These are phyloP conservation scores for Calonectria pauciramosa DNA, from an alignment of 2,329 filamentous ascomycete genomes.

Conservation along the genomic window DNA sequence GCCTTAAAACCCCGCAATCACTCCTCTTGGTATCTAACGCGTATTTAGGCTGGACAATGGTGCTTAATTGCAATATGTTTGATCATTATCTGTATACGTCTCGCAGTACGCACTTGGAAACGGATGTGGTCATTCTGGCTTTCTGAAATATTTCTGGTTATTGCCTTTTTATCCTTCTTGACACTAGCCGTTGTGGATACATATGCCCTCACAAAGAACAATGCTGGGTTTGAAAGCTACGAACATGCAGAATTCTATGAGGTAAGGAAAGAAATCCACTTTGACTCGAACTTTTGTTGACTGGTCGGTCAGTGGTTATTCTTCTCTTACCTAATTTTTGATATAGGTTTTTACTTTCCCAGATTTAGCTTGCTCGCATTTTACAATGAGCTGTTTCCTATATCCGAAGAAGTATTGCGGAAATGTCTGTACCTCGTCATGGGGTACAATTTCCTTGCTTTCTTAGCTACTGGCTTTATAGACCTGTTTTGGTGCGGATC, in stretches of 20 bases:
- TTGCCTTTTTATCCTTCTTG: background rate
- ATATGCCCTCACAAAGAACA: background rate
- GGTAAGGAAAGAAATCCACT: background rate
- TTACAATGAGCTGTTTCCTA: background rate
- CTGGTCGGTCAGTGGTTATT: background rate
- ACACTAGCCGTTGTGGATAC: background rate
- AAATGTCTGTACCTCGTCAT: background rate
- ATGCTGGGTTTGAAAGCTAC: background rate
- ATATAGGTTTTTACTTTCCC: background rate
- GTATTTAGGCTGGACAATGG: too few species aligned
- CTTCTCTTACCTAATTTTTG: background rate
- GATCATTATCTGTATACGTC: too few species aligned
- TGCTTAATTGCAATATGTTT: too few species aligned
- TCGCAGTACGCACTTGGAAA: background rate
- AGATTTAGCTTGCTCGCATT: background rate
- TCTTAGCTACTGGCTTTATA: background rate
- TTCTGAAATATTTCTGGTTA: background rate
- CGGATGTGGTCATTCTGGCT: background rate
- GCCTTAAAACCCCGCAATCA: too few species aligned
- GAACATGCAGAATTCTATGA: background rate
- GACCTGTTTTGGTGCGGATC: background rate
- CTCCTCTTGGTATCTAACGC: too few species aligned
- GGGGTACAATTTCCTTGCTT: background rate
- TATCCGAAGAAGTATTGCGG: background rate
- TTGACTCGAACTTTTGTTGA: background rate